A percentile compares a stretch with the other conserved stretches of the same genome.
Conservation (phyloP, 495 filamentous ascomycete genomes). For the Penicillium antarcticum region DNA sequence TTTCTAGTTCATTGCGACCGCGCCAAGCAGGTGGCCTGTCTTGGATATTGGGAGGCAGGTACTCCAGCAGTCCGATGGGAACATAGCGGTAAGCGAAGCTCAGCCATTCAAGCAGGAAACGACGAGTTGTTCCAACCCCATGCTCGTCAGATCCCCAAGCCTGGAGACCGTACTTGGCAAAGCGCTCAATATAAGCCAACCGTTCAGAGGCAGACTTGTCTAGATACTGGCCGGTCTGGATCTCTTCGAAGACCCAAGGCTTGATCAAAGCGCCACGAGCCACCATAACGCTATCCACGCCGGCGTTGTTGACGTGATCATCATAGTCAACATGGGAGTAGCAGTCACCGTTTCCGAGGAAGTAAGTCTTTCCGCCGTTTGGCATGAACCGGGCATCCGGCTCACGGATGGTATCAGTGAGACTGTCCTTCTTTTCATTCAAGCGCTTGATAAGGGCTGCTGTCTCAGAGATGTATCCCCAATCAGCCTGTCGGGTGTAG, state of each 20-base stretch:
- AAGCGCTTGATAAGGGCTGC: conserved; percentile 77
- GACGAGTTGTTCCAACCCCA: conserved; percentile 79
- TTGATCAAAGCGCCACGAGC: conserved; percentile 90
- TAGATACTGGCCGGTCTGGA: conserved; percentile 83
- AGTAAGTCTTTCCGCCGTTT: conserved; percentile 68
- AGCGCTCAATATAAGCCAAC: conserved; percentile 79
- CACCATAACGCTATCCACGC: conserved; percentile 87
- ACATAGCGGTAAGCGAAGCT: conserved; percentile 90
- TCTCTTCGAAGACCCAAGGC: conserved; percentile 98
- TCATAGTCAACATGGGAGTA: conserved; percentile 90
- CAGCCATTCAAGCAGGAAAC: conserved; percentile 92
- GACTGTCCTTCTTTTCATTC: conserved; percentile 57
- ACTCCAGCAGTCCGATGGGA: conserved; percentile 81
- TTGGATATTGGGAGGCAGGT: conserved; percentile 80
- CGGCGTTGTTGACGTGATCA: conserved; percentile 67
- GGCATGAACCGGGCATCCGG: conserved; percentile 65
- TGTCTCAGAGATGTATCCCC: conserved; percentile 88
- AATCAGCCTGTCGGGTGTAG: conserved; percentile 85
- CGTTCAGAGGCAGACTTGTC: conserved; percentile 91
- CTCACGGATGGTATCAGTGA: conserved; percentile 73
- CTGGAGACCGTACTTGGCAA: conserved; percentile 84
- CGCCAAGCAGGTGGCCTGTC: conserved; percentile 81
- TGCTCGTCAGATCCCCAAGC: conserved; percentile 94
- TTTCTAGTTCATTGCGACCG: conserved; percentile 88
- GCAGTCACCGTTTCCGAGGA: conserved; percentile 94